Conservation (phyloP, 441 rosid species). For the Populus hybrid region DNA sequence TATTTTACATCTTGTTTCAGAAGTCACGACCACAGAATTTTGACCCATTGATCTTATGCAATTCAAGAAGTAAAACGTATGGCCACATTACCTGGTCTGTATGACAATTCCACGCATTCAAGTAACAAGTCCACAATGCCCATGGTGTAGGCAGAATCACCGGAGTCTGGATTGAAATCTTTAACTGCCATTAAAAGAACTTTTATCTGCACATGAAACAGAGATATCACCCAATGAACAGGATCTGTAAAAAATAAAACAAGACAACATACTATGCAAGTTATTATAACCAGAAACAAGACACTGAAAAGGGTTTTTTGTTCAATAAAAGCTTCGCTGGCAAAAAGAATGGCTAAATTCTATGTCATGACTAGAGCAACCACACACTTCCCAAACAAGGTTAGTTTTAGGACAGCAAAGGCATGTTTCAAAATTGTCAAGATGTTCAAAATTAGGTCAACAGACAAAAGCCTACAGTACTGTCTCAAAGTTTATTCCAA, state of each 20-base stretch:
- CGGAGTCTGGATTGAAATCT: constrained; percentile 87
- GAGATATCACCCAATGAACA: constrained; percentile 14
- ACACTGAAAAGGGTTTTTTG: background rate
- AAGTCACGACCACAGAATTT: constrained; percentile 12
- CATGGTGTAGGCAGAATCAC: constrained; percentile 97
- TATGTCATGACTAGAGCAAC: background rate
- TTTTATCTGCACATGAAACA: constrained; percentile 72
- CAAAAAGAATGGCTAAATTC: background rate
- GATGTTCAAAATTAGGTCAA: constrained; percentile 1
- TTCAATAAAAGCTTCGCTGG: background rate
- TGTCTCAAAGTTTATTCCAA: too few relatives aligned
- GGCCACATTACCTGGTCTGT: constrained; percentile 78
- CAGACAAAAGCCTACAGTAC: background rate
- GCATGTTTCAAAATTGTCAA: background rate
- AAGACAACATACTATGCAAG: constrained; percentile 7
- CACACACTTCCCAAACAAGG: background rate
- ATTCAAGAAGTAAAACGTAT: constrained; percentile 11
- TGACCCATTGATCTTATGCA: background rate
- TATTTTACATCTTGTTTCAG: background rate
- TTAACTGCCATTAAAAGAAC: constrained; percentile 94
- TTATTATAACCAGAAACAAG: constrained; percentile 1
- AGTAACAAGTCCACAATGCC: constrained; percentile 91
- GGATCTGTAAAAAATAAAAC: constrained; percentile 5
- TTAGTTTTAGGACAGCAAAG: background rate
- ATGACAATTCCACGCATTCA: constrained; percentile 39